A percentile compares a stretch with the other conserved stretches of the same genome.
Evolutionary conservation across 352 stramenopile genomes (phyloP).

Genomic region (Thalassiosira livingstoniorum): DNA sequence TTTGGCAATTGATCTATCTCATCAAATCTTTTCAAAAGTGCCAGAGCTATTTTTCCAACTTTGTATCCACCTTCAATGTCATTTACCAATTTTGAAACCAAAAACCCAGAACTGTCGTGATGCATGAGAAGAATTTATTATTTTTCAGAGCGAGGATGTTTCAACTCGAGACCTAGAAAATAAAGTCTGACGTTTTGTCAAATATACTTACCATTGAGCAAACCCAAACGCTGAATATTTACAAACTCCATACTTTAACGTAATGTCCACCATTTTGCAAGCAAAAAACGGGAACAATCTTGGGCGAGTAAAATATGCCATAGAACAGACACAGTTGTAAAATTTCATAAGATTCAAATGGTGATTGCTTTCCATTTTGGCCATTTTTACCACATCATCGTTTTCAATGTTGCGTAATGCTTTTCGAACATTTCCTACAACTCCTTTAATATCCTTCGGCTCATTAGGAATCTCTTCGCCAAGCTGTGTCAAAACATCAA

Average conservation of each 20-base stretch:
- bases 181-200: no score
- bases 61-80: slow-evolving; percentile 24
- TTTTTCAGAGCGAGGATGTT: no score
- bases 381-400: slow-evolving; percentile 25
- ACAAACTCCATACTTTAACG: slow-evolving; percentile 41
- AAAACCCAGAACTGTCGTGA: no score
- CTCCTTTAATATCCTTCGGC: no score
- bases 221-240: slow-evolving; percentile 34
- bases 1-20: slow-evolving; percentile 29
- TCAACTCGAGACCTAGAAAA: no score
- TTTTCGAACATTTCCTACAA: no score
- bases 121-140: no score
- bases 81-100: no score
- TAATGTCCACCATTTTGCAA: slow-evolving; percentile 14
- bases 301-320: no score
- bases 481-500: slow-evolving; percentile 34
- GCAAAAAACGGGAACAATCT: background rate
- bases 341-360: slow-evolving; percentile 37
- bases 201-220: no score
- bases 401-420: no score
- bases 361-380: slow-evolving; percentile 12
- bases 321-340: slow-evolving; percentile 25
- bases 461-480: slow-evolving; percentile 44
- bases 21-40: slow-evolving; percentile 32
- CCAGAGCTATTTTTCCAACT: slow-evolving; percentile 39